These are phyloP conservation scores for Hypoxylon rickii DNA, from an alignment of 495 filamentous ascomycete genomes.

Conservation along the genomic window DNA sequence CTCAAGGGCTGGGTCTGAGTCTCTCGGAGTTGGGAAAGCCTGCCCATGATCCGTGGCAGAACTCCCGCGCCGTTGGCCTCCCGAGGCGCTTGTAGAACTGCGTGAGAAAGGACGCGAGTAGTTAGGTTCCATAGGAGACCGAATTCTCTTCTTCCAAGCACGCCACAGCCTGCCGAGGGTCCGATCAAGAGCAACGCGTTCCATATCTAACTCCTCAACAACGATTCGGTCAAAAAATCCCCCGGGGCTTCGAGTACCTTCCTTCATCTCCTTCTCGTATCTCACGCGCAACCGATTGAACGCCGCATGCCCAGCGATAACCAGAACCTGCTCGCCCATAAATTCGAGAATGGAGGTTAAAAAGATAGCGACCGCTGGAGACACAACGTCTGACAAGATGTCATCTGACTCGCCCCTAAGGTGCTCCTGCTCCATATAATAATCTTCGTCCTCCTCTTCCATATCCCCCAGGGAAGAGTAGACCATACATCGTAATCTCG, in stretches of 20 bases:
- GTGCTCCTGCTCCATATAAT: conserved; percentile 73
- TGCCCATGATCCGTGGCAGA: conserved; percentile 25
- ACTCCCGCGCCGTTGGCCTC: conserved; percentile 47
- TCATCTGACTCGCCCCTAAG: conserved; percentile 61
- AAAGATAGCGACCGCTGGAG: conserved; percentile 92
- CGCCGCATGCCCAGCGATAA: conserved; percentile 87
- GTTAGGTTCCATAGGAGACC: conserved; percentile 50
- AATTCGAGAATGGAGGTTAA: conserved; percentile 93
- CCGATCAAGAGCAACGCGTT: conserved; percentile 86
- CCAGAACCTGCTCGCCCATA: conserved; percentile 86
- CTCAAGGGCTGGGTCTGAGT: conserved; percentile 18
- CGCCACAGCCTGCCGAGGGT: conserved; percentile 91
- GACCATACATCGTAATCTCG: conserved; percentile 93
- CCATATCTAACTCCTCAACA: conserved; percentile 90
- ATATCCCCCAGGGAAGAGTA: conserved; percentile 95
- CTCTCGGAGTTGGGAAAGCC: conserved; percentile 10
- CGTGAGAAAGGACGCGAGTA: conserved; percentile 46
- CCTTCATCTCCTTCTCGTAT: conserved; percentile 55
- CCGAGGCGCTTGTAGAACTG: conserved; percentile 39
- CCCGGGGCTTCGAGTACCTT: conserved; percentile 45
- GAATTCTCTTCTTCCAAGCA: conserved; percentile 87
- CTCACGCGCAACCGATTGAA: conserved; percentile 67
- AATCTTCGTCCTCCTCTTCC: conserved; percentile 96
- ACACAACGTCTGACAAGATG: conserved; percentile 68
- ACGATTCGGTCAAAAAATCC: conserved; percentile 65